Evolutionary conservation across 345 rosid species (phyloP), one percentile per base, ranked within the genome.

Genomic region (Citrus sp.): DNA sequence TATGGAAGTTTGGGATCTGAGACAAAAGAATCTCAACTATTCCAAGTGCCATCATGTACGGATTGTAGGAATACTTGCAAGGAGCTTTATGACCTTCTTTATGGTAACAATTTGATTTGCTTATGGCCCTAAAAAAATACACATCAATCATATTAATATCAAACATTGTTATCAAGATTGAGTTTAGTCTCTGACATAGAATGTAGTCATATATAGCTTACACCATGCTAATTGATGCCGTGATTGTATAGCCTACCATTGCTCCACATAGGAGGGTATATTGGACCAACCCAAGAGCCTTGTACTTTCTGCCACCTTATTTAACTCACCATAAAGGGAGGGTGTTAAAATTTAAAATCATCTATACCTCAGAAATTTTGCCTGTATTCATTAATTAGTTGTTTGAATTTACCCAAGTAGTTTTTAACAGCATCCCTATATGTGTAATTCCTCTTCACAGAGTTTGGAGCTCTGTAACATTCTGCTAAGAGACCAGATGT

Each of bases 61-160:
- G 87, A 74, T 85, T 83, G 70, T 83, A 87, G 72, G 85, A 80
- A 80, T 86, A 83, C 12, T 81, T 81, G 87, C 97, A 90, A 7
- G 88, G 81, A 67, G 87, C 78, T 3, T 60, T 72, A 21, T 84
- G 88, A 12, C 89, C 90, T n/a, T 82, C 81, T 37, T 38, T 60
- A 72, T 91, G 92, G 73, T 89, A 88, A 79, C 97, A 93, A 66
- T 87, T 90, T 2, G 97, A 90, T 82, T 85, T 88, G 68, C 76
- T 77, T 12, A 87, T 75, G 19, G 92, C 90, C 87, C 90, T 89
- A 16, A 13, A 3, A 3, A 42, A 65, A 2, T 0, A 74, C 4
- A 19, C 18, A 19, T 25, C 12, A 72, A 22, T 13, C 76, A 34
- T 27, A 21, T 7, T 16, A 71, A 18, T 54, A 54, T 54, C 21